Evolutionary conservation across 768 basidiomycete genomes (phyloP), one percentile per base, ranked within the genome.

Genomic region (Hygrophoropsis aurantiaca): DNA sequence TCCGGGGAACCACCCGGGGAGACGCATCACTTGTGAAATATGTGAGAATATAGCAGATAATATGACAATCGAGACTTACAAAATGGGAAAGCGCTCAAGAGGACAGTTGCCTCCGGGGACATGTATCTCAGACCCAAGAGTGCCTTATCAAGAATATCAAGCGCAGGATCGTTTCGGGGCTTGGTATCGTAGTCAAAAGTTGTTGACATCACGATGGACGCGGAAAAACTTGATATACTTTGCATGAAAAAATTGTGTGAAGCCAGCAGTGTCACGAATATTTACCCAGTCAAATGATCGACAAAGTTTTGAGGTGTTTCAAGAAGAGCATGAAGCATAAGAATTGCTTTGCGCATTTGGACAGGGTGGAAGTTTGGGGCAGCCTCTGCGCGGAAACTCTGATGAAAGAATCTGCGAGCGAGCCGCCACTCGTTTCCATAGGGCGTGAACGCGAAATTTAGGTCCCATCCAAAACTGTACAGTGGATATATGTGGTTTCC

Each of bases 1-100:
- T 3, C 71, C 69, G 7, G 74, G 73, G 40, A 72, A 51, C 71
- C 73, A 75, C n/a, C 57, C 65, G 54, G 51, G 50, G 7, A 50
- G 9, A 33, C 33, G 11, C 10, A 33, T 33, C 23, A 58, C 57
- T 54, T 35, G 8, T 30, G 27, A 13, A 13, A 30, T 30, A n/a
- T n/a, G n/a, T n/a, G n/a, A n/a, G 27, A 30, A 13, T 13, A 30
- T 7, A 7, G 27, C 7, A 30, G 13, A 30, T 20, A 4, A 20
- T 1, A 20, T 42, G n/a, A n/a, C 11, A 11, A 16, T 24, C 3
- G 10, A 11, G 23, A 11, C 46, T 6, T 24, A 51, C 50, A 33
- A 23, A 18, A 47, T 13, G 49, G 49, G 20, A 45, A 50, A n/a
- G 38, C 15, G n/a, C 11, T 37, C 19, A 50, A 27, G 26, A 48